Percentiles rank a stretch among this genome's conserved stretches.
Conservation (phyloP, 2,329 filamentous ascomycete genomes). For the Fusarium ambrosium region DNA sequence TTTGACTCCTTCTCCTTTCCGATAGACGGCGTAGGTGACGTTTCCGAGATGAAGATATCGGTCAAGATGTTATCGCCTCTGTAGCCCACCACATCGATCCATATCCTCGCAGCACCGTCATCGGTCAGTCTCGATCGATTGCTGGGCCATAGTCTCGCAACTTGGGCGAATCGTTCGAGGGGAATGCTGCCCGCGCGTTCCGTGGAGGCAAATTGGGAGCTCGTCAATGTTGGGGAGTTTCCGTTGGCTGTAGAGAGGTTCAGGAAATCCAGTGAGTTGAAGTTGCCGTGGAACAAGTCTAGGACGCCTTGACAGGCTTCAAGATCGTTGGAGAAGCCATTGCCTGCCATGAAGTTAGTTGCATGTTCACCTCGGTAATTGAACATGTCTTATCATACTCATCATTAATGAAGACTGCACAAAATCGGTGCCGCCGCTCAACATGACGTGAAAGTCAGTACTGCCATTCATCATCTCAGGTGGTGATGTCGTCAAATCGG, state of each 20-base stretch:
- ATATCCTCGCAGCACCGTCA: background rate
- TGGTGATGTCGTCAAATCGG: background rate
- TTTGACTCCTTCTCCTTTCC: conserved; percentile 10
- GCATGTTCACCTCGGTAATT: background rate
- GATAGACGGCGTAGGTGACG: background rate
- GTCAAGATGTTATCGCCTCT: background rate
- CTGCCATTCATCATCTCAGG: background rate
- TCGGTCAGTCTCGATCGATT: background rate
- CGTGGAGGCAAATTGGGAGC: background rate
- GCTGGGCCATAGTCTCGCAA: conserved; percentile 12
- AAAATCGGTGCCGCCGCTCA: background rate
- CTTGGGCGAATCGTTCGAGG: conserved; percentile 4
- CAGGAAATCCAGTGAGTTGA: background rate
- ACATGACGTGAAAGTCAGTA: background rate
- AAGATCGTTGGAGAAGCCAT: background rate
- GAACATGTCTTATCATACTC: background rate
- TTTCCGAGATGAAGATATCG: background rate
- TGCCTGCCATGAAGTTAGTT: background rate
- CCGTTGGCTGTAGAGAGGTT: background rate
- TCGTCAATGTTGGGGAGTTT: background rate
- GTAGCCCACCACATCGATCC: background rate
- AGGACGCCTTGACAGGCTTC: background rate
- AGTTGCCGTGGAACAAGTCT: background rate
- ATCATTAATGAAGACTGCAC: background rate
- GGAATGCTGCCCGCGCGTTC: background rate